A percentile compares a stretch with the other conserved stretches of the same genome.
These are phyloP conservation scores for Penicillium brevicompactum DNA, from an alignment of 2,329 filamentous ascomycete genomes.

Conservation along the genomic window DNA sequence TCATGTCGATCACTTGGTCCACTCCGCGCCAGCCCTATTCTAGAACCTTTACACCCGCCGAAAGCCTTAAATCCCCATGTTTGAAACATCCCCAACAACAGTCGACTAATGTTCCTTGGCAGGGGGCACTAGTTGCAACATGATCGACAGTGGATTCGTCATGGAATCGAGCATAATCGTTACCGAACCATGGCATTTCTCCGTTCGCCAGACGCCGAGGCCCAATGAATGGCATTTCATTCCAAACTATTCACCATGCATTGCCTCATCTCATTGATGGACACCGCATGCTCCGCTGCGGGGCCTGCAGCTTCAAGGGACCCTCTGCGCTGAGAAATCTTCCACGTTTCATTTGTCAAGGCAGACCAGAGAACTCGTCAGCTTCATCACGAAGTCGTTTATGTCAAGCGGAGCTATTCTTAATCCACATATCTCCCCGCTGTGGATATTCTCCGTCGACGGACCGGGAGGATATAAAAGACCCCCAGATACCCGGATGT, in stretches of 20 bases:
- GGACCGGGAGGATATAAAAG: slow-evolving; percentile 1
- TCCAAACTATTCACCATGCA: not conserved
- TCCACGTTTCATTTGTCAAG: slow-evolving; percentile 11
- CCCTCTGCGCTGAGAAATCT: slow-evolving; percentile 13
- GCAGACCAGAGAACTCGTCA: not conserved
- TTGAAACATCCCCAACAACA: not conserved
- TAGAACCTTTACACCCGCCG: not conserved
- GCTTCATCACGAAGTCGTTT: slow-evolving; percentile 2
- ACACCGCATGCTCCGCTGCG: slow-evolving; percentile 7
- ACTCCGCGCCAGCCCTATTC: not conserved
- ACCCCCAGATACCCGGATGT: not conserved
- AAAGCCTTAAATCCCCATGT: slow-evolving; percentile 8
- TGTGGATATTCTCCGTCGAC: not conserved
- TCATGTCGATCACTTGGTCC: slow-evolving; percentile 7
- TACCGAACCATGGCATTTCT: not conserved
- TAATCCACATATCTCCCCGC: not conserved
- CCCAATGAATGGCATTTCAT: slow-evolving; percentile 4
- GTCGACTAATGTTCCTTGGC: slow-evolving; percentile 2
- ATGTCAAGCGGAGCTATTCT: not conserved
- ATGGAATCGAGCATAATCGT: not conserved
- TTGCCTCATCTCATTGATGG: not conserved
- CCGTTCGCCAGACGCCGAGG: not conserved
- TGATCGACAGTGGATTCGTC: slow-evolving; percentile 4
- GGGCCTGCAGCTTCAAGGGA: not conserved
- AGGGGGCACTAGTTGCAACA: not conserved